A percentile compares a stretch with the other conserved stretches of the same genome.
phyloP scores from a whole-genome alignment of 2,329 filamentous ascomycete species.

The Fusarium veterinarium region DNA sequence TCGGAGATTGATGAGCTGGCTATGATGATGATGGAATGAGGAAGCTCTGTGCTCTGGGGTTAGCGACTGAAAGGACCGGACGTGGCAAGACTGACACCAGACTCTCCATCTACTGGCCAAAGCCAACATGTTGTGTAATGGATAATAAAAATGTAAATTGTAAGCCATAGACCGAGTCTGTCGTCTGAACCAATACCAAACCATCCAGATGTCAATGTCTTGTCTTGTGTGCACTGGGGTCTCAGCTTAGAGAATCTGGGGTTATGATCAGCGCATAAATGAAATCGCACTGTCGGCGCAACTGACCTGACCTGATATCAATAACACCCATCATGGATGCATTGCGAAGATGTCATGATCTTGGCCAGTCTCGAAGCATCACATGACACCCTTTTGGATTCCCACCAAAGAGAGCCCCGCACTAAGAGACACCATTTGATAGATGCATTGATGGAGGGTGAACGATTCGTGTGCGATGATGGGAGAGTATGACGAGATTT shows the following conservation, averaged over 20 bases:
- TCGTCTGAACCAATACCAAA: conserved; percentile 30
- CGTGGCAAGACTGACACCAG: conserved; percentile 31
- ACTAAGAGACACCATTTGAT: conserved; percentile 29
- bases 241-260: not conserved
- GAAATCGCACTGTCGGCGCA: conserved; percentile 29
- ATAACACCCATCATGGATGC: conserved; percentile 25
- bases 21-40: conserved; percentile 37
- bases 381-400: conserved; percentile 26
- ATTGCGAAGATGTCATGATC: conserved; percentile 37
- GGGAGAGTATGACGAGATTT: conserved; percentile 11
- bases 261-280: not conserved
- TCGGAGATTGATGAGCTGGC: conserved; percentile 40
- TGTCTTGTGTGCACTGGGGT: not conserved
- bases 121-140: conserved; percentile 24
- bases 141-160: not conserved
- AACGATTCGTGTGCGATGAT: conserved; percentile 25
- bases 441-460: conserved; percentile 14
- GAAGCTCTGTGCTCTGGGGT: conserved; percentile 23
- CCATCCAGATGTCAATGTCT: conserved; percentile 13
- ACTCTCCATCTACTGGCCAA: conserved; percentile 28
- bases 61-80: conserved; percentile 32
- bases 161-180: conserved; percentile 22
- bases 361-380: conserved; percentile 26
- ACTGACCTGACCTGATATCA: conserved; percentile 18
- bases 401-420: conserved; percentile 21